Evolutionary conservation across 257 asterid species (phyloP), one percentile per base, ranked within the genome.

Genomic region (Haberlea rhodopensis): DNA sequence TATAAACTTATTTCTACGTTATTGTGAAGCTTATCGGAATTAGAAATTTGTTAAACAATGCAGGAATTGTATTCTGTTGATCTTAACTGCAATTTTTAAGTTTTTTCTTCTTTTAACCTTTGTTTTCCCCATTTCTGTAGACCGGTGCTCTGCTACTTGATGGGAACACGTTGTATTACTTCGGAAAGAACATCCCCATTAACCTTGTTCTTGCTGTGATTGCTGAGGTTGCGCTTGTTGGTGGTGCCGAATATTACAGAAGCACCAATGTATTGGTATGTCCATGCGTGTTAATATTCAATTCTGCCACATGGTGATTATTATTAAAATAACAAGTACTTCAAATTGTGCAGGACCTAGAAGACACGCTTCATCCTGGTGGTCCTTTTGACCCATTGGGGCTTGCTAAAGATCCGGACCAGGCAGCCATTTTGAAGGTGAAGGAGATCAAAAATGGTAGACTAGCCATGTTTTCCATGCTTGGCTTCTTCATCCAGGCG

Each of bases 401-500:
- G n/a, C n/a, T n/a, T n/a, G n/a, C n/a, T n/a, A n/a, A n/a, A 95
- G 98, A 91, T 55, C 98, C 96, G 0, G 96, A 91, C 83, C 98
- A 91, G 76, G 94, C 95, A 16, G 98, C 98, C 2, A 28, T 91
- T 26, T 78, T 91, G 78, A 88, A 91, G 83, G 96, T 91, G 77
- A 91, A 91, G 82, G 96, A 91, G 77, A 91, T 91, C 75, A 91
- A 91, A 88, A 91, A 91, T 23, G 98, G 98, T n/a, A n/a, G n/a
- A n/a, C n/a, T n/a, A n/a, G n/a, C n/a, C n/a, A n/a, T n/a, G n/a
- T n/a, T n/a, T n/a, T n/a, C n/a, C n/a, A n/a, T n/a, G n/a, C n/a
- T n/a, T n/a, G n/a, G n/a, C n/a, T n/a, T n/a, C n/a, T n/a, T n/a
- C n/a, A n/a, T n/a, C n/a, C n/a, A n/a, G n/a, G n/a, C n/a, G n/a